A percentile compares a stretch with the other conserved stretches of the same genome.
phyloP scores from a whole-genome alignment of 2,329 filamentous ascomycete species.

The Beauveria bassiana region DNA sequence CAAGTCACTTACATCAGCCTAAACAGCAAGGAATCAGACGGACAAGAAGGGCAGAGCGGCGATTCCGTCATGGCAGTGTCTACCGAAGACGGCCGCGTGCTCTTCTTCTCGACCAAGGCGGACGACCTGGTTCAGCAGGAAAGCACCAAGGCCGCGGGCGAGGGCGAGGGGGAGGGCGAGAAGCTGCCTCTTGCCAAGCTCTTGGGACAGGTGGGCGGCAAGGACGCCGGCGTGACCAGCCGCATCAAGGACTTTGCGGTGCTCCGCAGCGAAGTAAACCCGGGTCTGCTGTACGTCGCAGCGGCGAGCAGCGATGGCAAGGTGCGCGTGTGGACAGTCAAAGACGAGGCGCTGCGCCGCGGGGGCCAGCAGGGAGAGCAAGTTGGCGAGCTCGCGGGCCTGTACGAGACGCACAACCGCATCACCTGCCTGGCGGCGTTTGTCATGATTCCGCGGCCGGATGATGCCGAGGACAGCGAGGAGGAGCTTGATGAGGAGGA shows the following conservation, averaged over 20 bases:
- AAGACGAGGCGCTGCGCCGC: constrained; percentile 31
- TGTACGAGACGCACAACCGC: constrained; percentile 77
- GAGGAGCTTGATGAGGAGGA: constrained; percentile 34
- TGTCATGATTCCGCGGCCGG: constrained; percentile 66
- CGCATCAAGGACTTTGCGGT: constrained; percentile 87
- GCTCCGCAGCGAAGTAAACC: constrained; percentile 35
- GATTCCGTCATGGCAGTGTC: constrained; percentile 62
- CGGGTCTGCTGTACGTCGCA: constrained; percentile 47
- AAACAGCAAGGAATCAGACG: constrained; percentile 11
- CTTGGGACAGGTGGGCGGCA: constrained; percentile 72
- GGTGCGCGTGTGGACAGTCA: constrained; percentile 68
- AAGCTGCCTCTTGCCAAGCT: constrained; percentile 53
- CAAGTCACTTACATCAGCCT: constrained; percentile 64
- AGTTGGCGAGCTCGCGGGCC: constrained; percentile 62
- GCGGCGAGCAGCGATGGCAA: constrained; percentile 80
- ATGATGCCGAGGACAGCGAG: constrained; percentile 53
- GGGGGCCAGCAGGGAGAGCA: constrained; percentile 20
- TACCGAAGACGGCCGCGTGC: constrained; percentile 81
- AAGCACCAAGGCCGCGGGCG: constrained; percentile 26
- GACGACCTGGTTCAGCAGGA: constrained; percentile 34
- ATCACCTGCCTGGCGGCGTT: constrained; percentile 87
- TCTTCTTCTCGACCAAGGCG: constrained; percentile 68
- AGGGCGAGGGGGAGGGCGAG: constrained; percentile 20
- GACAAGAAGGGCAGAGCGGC: background rate
- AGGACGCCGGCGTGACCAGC: constrained; percentile 54